Base-by-base conservation (phyloP, 2,329 filamentous ascomycete genomes). In the Sarocladium oryzae region DNA sequence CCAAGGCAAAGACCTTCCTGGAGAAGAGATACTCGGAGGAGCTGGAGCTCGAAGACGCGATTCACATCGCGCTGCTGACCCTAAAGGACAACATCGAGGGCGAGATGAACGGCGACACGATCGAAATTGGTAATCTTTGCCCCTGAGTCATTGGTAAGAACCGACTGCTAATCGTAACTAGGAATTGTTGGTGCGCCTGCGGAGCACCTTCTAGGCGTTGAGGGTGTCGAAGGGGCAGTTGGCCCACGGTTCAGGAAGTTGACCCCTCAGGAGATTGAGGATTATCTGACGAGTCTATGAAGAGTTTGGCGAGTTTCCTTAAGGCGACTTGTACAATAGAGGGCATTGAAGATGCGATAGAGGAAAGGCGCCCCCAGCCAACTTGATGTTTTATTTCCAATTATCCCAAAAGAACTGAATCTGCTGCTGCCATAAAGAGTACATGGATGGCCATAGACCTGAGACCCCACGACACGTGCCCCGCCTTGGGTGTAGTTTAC, bases 41-140 rank as follows among this genome's bases (percentile, higher is more conserved):
- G 36, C 74, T 99, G 65, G 93, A 99, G 78, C 77, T 99, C 56
- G 93, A 99, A 73, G 93, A 99, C 71, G 93, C 93, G 9, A 93
- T 99, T 60, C 93, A 99, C 72, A 99, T 99, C 75, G 93, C 93
- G 54, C 80, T 99, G 51, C 76, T 99, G 67, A 99, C 93, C 23
- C 76, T 99, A 67, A 99, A 99, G 79, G 93, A 99, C 79, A 96
- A 93, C 53, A 99, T 99, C 66, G 92, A 97, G 75, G 93, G 93
- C 53, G 93, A 97, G 75, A 97, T 97, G 92, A 97, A 92, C 61
- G 92, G 92, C 56, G 91, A 97, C 69, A 96, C 92, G 28, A 95
- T 99, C 57, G 93, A 99, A 74, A 96, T 99, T 69, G 92, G 89
- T 90, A 73, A 68, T 84, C 68, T 28, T 0, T 11, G 1, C 18